These are phyloP conservation scores for Cutaneotrichosporon sp. DNA, from an alignment of 1,284 basidiomycete species.

Conservation along the genomic window DNA sequence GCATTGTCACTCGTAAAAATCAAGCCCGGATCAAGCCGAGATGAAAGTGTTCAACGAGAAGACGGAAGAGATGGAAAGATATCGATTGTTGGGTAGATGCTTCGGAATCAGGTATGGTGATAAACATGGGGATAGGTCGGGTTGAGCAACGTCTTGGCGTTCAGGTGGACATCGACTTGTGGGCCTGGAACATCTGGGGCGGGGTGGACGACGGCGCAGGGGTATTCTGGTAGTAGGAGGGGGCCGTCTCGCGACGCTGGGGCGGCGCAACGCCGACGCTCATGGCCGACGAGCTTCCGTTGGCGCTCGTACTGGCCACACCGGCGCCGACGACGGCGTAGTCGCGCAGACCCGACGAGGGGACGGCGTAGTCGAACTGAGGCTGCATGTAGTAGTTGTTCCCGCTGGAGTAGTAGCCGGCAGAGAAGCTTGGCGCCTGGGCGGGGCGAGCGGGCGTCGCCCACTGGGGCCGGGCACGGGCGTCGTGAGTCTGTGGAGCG, in stretches of 20 bases:
- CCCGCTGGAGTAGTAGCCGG: neutral
- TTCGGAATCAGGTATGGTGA: neutral
- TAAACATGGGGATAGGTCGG: neutral
- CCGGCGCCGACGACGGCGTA: slow-evolving; percentile 6
- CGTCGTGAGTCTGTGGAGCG: slow-evolving; percentile 6
- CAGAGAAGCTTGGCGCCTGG: no score
- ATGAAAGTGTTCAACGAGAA: no score
- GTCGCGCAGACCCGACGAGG: neutral
- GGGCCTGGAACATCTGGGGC: neutral
- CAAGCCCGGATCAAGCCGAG: no score
- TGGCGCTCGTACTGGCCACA: neutral
- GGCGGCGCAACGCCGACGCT: neutral
- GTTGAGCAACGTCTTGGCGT: neutral
- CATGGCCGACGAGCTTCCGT: neutral
- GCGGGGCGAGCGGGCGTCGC: neutral
- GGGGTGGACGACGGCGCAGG: slow-evolving; percentile 1
- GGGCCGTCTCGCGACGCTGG: slow-evolving; percentile 2
- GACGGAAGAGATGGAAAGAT: no score
- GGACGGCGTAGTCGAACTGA: slow-evolving; percentile 8
- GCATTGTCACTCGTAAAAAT: no score
- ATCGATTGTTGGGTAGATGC: neutral
- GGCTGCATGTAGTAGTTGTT: slow-evolving; percentile 5
- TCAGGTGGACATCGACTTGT: neutral
- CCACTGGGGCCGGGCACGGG: slow-evolving; percentile 6
- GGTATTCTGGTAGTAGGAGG: slow-evolving; percentile 1